Percentiles rank a stretch among this genome's conserved stretches.
phyloP scores from a whole-genome alignment of 2,329 filamentous ascomycete genomes.

The Pezicula rhizophila region DNA sequence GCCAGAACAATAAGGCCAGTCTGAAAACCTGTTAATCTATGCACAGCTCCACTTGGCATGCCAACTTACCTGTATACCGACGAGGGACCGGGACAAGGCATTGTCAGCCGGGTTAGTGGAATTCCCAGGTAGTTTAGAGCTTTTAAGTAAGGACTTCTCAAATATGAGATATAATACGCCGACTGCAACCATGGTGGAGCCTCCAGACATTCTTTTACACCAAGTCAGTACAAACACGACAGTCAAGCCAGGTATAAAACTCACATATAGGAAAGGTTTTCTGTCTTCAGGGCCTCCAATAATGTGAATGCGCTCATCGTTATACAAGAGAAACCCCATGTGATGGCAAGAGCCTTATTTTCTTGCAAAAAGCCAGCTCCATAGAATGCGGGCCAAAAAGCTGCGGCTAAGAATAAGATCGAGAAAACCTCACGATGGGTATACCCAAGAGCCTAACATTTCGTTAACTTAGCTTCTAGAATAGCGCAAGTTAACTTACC shows the following conservation, averaged over 20 bases:
- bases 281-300: conserved; percentile 78
- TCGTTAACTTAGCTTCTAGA: conserved; percentile 9
- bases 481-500: conserved; percentile 38
- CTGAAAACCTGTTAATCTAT: conserved; percentile 32
- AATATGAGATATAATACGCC: conserved; percentile 76
- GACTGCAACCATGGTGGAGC: conserved; percentile 67
- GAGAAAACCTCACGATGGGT: conserved; percentile 87
- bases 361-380: conserved; percentile 65
- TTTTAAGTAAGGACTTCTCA: conserved; percentile 47
- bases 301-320: conserved; percentile 89
- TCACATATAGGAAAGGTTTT: conserved; percentile 70
- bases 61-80: conserved; percentile 57
- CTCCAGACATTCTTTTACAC: conserved; percentile 61
- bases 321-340: conserved; percentile 72
- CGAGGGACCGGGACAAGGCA: conserved; percentile 48
- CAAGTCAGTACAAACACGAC: conserved; percentile 10
- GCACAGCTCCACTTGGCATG: not conserved
- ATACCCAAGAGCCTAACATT: conserved; percentile 73
- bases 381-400: conserved; percentile 72
- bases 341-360: conserved; percentile 56
- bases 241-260: conserved; percentile 21
- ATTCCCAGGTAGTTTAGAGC: conserved; percentile 18
- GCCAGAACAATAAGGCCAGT: conserved; percentile 73
- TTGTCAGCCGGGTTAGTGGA: conserved; percentile 32
- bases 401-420: conserved; percentile 66